phyloP scores from a whole-genome alignment of 1,284 basidiomycete genomes.

The Earliella scabrosa region DNA sequence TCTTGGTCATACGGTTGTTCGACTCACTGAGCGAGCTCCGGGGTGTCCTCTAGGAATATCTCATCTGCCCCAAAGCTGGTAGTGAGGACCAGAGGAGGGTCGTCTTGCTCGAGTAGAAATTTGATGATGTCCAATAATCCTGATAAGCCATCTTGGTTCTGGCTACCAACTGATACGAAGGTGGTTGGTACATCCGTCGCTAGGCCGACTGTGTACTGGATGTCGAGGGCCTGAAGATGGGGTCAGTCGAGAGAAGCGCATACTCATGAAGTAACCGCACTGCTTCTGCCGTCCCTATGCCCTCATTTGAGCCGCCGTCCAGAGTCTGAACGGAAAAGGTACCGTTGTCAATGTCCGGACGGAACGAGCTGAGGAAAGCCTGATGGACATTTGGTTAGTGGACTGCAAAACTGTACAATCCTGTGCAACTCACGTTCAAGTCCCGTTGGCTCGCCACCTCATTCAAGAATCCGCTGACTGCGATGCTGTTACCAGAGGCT shows the following conservation, averaged over 20 bases:
- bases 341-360: neutral
- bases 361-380: neutral
- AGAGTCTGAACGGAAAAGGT: neutral
- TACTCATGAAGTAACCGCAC: constrained; percentile 37
- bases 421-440: constrained; percentile 38
- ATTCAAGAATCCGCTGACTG: constrained; percentile 56
- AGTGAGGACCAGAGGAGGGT: constrained; percentile 36
- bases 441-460: constrained; percentile 55
- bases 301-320: neutral
- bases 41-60: constrained; percentile 26
- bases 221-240: constrained; percentile 54
- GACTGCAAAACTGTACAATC: neutral
- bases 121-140: constrained; percentile 36
- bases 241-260: no score
- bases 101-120: constrained; percentile 29
- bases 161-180: constrained; percentile 20
- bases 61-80: constrained; percentile 59
- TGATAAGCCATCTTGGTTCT: constrained; percentile 14
- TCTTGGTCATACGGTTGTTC: neutral
- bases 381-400: constrained; percentile 35
- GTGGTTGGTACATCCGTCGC: constrained; percentile 45
- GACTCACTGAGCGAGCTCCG: constrained; percentile 59
- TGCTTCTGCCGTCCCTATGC: constrained; percentile 16
- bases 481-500: constrained; percentile 51
- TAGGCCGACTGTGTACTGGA: constrained; percentile 66